Percentiles rank a stretch among this genome's conserved stretches.
Evolutionary conservation across 2,329 filamentous ascomycete species (phyloP).

Genomic region (Xylaria sp.): DNA sequence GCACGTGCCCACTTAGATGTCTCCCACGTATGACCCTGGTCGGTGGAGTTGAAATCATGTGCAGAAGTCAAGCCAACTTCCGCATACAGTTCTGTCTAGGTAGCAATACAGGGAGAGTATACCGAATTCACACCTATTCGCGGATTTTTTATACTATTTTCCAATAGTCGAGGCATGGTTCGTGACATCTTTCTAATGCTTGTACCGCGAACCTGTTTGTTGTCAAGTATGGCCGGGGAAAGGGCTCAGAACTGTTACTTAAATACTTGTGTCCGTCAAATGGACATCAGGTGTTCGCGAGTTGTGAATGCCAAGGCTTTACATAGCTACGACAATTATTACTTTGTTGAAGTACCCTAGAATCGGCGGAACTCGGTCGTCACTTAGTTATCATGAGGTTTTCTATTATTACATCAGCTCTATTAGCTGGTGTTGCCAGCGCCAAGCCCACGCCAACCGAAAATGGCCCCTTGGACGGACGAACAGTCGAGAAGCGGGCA

Average conservation of each 20-base stretch:
- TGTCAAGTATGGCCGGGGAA: constrained; percentile 2
- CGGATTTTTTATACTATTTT: constrained; percentile 17
- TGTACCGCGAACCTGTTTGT: background rate
- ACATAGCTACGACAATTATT: background rate
- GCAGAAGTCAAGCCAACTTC: constrained; percentile 17
- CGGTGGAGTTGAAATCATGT: constrained; percentile 33
- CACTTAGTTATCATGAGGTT: constrained; percentile 33
- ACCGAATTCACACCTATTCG: constrained; percentile 26
- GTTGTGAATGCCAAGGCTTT: background rate
- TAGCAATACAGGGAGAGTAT: background rate
- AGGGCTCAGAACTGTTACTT: constrained; percentile 14
- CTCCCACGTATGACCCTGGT: constrained; percentile 9
- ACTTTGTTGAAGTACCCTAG: background rate
- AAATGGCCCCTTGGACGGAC: constrained; percentile 43
- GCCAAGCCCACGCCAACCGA: constrained; percentile 49
- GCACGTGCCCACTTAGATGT: background rate
- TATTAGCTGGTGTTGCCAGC: constrained; percentile 47
- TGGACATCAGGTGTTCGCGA: background rate
- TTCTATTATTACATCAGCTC: constrained; percentile 21
- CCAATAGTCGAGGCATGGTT: background rate
- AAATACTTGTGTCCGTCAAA: constrained; percentile 13
- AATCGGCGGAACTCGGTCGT: background rate
- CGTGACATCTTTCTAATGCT: background rate
- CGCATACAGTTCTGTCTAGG: background rate
- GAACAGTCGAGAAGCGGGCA: constrained; percentile 51